A percentile compares a stretch with the other conserved stretches of the same genome.
Conservation (phyloP, 106 monocot species). For the Posidonia australis region DNA sequence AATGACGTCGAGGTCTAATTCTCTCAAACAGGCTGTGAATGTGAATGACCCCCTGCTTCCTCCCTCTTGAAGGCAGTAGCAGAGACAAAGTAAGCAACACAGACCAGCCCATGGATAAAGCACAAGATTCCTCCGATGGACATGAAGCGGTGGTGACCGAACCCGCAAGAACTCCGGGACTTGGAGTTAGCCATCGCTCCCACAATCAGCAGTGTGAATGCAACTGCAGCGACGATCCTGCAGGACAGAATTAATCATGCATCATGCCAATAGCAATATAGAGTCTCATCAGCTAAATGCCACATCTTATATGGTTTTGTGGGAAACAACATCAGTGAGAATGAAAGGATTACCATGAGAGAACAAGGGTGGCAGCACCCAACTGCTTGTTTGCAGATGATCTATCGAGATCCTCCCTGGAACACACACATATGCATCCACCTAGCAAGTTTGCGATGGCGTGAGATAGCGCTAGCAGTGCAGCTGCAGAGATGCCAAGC, state of each 20-base stretch:
- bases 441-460: slow-evolving; percentile 54
- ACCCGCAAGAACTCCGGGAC: slow-evolving; percentile 11
- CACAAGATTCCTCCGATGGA: slow-evolving; percentile 14
- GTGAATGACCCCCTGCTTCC: not conserved
- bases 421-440: slow-evolving; percentile 59
- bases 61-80: slow-evolving; percentile 6
- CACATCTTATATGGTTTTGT: too few species aligned
- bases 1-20: too few species aligned
- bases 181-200: slow-evolving; percentile 13
- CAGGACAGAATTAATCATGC: too few species aligned
- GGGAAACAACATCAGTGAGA: too few species aligned
- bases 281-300: too few species aligned
- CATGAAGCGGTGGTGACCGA: slow-evolving; percentile 15
- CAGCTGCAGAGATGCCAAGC: slow-evolving; percentile 50
- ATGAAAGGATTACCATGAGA: slow-evolving; percentile 57
- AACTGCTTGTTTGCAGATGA: slow-evolving; percentile 44
- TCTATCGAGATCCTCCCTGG: slow-evolving; percentile 19
- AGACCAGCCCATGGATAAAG: slow-evolving; percentile 15
- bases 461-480: slow-evolving; percentile 57
- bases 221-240: slow-evolving; percentile 16
- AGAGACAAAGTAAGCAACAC: slow-evolving; percentile 1
- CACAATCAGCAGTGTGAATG: slow-evolving; percentile 8
- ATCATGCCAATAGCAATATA: too few species aligned
- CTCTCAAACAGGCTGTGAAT: not conserved
- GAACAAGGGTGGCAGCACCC: slow-evolving; percentile 30